These are phyloP conservation scores for Clonostachys rosea DNA, from an alignment of 2,329 filamentous ascomycete species.

Conservation along the genomic window DNA sequence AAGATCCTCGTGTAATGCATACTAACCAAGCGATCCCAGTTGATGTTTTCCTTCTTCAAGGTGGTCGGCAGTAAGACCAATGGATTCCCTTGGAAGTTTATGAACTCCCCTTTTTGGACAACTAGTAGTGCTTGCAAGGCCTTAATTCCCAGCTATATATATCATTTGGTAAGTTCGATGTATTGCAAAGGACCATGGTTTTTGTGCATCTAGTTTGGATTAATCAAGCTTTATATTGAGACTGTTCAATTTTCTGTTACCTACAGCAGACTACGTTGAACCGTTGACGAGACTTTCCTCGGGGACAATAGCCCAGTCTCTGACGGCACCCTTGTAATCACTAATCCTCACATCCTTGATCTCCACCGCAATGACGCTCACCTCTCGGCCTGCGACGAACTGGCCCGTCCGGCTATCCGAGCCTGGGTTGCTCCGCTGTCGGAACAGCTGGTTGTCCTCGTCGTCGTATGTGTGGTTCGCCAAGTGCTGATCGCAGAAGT, in stretches of 20 bases:
- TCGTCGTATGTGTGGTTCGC: constrained; percentile 88
- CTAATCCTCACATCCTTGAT: constrained; percentile 84
- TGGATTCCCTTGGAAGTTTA: constrained; percentile 74
- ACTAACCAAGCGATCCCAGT: constrained; percentile 26
- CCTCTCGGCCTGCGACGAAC: constrained; percentile 63
- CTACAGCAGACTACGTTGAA: background rate
- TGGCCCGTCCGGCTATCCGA: background rate
- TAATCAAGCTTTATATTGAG: constrained; percentile 54
- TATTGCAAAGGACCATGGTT: constrained; percentile 1
- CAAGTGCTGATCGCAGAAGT: constrained; percentile 77
- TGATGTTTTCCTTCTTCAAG: constrained; percentile 10
- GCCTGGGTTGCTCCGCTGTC: constrained; percentile 3
- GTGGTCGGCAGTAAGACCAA: constrained; percentile 34
- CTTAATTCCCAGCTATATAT: constrained; percentile 53
- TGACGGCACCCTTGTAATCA: constrained; percentile 92
- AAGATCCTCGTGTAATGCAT: constrained; percentile 9
- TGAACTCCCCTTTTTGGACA: constrained; percentile 92
- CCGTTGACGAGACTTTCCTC: constrained; percentile 34
- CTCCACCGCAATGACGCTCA: constrained; percentile 80
- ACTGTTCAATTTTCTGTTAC: background rate
- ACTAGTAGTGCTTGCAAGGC: constrained; percentile 63
- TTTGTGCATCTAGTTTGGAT: background rate
- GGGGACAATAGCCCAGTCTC: constrained; percentile 62
- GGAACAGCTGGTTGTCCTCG: constrained; percentile 28
- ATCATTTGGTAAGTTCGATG: constrained; percentile 71